Evolutionary conservation across 2,329 filamentous ascomycete genomes (phyloP).

Genomic region (Aspergillus fructus): DNA sequence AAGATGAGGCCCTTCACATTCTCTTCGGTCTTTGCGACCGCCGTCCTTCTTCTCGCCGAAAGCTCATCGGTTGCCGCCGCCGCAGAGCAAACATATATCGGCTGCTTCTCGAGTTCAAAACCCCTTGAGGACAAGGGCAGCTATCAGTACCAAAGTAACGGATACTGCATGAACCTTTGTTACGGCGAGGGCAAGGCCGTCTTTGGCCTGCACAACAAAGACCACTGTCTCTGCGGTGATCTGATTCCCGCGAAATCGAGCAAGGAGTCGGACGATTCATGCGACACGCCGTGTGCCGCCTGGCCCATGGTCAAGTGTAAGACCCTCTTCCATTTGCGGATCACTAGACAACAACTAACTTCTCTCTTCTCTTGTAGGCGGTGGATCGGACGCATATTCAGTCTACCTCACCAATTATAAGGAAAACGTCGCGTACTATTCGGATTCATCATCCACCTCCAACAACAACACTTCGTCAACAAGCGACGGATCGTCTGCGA

Average conservation of each 20-base stretch:
- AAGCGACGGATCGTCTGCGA: conserved; percentile 33
- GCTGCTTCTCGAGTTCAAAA: conserved; percentile 53
- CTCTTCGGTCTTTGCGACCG: conserved; percentile 24
- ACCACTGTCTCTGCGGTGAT: conserved; percentile 72
- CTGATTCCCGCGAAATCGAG: conserved; percentile 60
- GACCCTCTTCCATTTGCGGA: conserved; percentile 23
- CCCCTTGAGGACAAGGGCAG: conserved; percentile 49
- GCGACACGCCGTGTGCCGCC: conserved; percentile 65
- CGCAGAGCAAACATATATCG: conserved; percentile 30
- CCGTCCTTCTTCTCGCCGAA: conserved; percentile 26
- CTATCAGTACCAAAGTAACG: conserved; percentile 54
- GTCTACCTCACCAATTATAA: conserved; percentile 54
- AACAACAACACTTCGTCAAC: conserved; percentile 29
- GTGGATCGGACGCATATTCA: conserved; percentile 54
- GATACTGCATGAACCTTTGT: conserved; percentile 57
- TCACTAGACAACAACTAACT: conserved; percentile 21
- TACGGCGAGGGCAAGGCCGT: conserved; percentile 52
- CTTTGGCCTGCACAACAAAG: conserved; percentile 61
- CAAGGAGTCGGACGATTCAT: conserved; percentile 59
- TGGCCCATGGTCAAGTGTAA: conserved; percentile 65
- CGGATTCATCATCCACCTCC: conserved; percentile 19
- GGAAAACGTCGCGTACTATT: conserved; percentile 33
- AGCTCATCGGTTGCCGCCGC: conserved; percentile 23
- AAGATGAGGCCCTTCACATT: conserved; percentile 30
- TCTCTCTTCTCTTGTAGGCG: conserved; percentile 45